Conservation (phyloP, 768 basidiomycete species). For the Boletales sp. region DNA sequence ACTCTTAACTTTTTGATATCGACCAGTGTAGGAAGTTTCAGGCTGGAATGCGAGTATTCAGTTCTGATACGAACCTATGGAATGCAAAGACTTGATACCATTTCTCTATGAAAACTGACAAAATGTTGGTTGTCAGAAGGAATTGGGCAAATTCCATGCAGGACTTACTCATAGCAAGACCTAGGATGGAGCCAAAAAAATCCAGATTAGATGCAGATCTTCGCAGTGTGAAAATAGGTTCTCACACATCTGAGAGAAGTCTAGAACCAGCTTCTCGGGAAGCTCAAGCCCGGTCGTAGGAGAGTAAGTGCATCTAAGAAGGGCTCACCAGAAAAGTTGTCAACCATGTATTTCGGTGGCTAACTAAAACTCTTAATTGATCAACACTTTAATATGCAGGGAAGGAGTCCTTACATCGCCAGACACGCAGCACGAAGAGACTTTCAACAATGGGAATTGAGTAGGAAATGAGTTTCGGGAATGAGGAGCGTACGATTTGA, state of each 20-base stretch:
- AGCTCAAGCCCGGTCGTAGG: background rate
- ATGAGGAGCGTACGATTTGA: conserved; percentile 44
- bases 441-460: conserved; percentile 25
- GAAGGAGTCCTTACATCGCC: conserved; percentile 46
- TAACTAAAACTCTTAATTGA: conserved; percentile 38
- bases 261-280: conserved; percentile 41
- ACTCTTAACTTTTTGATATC: conserved; percentile 46
- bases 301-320: background rate
- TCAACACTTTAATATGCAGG: background rate
- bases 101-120: conserved; percentile 42
- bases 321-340: conserved; percentile 44
- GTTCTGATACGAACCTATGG: background rate
- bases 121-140: background rate
- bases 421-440: conserved; percentile 57
- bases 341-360: conserved; percentile 46
- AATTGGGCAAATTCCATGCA: background rate
- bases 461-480: background rate
- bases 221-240: background rate
- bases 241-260: conserved; percentile 50
- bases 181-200: conserved; percentile 14
- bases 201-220: background rate
- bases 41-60: conserved; percentile 23
- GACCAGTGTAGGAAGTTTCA: conserved; percentile 40
- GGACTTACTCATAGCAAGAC: conserved; percentile 38
- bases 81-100: conserved; percentile 30